Evolutionary conservation across 2,329 filamentous ascomycete species (phyloP), one percentile per base, ranked within the genome.

Genomic region (Kalaharituber pfeilii): DNA sequence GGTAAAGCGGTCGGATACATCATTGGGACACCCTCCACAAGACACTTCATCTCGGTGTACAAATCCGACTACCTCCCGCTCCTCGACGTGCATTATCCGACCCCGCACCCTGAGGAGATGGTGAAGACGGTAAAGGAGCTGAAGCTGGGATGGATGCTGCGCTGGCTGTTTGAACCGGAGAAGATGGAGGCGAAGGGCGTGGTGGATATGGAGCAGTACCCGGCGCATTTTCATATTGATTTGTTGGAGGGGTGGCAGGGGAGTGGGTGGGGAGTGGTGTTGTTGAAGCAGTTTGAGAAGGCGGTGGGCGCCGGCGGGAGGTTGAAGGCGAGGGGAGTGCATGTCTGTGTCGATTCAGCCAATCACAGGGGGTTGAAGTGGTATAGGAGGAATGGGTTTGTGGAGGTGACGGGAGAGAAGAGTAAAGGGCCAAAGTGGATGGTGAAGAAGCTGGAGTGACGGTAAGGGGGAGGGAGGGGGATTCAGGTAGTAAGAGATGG

Each of bases 201-300:
- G 27, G 29, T 24, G 29, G 15, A 56, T 13, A 15, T 67, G 28
- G 51, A 57, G 20, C 52, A 56, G 36, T 69, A 65, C 55, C 65
- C 66, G 0, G 67, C 66, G 5, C 68, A 70, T 60, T 59, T 70
- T 20, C 68, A 69, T 42, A 66, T 69, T 45, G 63, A 69, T 50
- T 64, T 69, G 8, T 50, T 69, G 49, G 64, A 66, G 0, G 61
- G 63, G 36, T 66, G 61, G 39, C 67, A 68, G 52, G 56, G 65
- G 8, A 61, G 60, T 28, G 67, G 68, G 0, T 67, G 61, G 58
- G 68, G 68, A 1, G 53, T 42, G 18, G 45, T 54, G 22, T 44
- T 69, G 36, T 60, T 69, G n/a, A 53, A 62, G n/a, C 55, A 39
- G 0, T 62, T 67, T 22, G 58, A 65, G 33, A 54, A 58, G 2